Conservation (phyloP, 2,329 filamentous ascomycete genomes). For the Cytospora paraplurivora region DNA sequence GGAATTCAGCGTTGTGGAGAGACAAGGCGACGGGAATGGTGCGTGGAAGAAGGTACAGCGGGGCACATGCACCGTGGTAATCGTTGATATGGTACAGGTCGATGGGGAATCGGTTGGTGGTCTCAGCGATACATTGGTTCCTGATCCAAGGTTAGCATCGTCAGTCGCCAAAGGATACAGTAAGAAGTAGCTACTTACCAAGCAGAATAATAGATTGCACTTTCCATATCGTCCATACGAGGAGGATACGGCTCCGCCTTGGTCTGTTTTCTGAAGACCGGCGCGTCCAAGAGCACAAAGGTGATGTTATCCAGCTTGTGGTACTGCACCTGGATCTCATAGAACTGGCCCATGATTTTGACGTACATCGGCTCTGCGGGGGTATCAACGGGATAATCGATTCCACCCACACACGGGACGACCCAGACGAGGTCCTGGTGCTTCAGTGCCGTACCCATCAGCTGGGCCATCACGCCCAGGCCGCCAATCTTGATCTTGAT, state of each 20-base stretch:
- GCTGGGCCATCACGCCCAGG: constrained; percentile 69
- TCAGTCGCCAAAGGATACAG: background rate
- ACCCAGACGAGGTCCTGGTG: constrained; percentile 69
- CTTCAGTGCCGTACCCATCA: constrained; percentile 67
- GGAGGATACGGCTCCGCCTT: constrained; percentile 64
- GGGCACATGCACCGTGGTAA: constrained; percentile 49
- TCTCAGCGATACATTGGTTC: constrained; percentile 69
- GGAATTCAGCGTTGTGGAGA: constrained; percentile 69
- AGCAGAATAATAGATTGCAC: constrained; percentile 69
- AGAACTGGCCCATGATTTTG: constrained; percentile 61
- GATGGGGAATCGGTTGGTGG: constrained; percentile 58
- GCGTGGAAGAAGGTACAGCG: constrained; percentile 62
- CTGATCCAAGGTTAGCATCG: constrained; percentile 49
- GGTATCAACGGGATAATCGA: constrained; percentile 65
- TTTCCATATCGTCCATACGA: constrained; percentile 68
- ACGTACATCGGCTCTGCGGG: constrained; percentile 63
- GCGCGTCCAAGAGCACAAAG: constrained; percentile 67
- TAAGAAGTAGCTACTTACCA: constrained; percentile 45
- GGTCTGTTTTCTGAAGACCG: constrained; percentile 65
- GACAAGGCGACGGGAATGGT: constrained; percentile 64
- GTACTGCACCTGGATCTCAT: constrained; percentile 66
- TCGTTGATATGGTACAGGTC: constrained; percentile 45
- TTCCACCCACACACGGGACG: constrained; percentile 61
- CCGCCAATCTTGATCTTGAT: constrained; percentile 74
- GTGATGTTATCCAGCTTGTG: constrained; percentile 67